These are phyloP conservation scores for Penicillium desertorum DNA, from an alignment of 495 filamentous ascomycete genomes.

Conservation along the genomic window DNA sequence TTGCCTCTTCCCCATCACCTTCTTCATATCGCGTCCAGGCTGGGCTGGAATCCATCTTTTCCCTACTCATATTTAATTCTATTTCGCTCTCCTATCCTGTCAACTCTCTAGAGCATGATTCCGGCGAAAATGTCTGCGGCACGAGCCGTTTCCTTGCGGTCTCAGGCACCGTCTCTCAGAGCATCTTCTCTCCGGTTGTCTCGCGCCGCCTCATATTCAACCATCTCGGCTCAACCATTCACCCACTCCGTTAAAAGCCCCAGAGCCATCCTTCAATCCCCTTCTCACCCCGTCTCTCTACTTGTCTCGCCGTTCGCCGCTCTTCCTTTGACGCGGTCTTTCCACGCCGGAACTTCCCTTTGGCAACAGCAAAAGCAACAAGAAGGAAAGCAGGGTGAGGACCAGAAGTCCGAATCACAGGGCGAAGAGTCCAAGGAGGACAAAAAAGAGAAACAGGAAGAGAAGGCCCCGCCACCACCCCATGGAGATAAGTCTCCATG, in stretches of 20 bases:
- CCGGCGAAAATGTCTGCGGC: conserved; percentile 43
- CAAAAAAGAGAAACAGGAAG: conserved; percentile 48
- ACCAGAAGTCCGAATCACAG: conserved; percentile 46
- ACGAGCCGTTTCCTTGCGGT: conserved; percentile 44
- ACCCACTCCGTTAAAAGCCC: conserved; percentile 13
- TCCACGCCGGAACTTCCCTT: conserved; percentile 40
- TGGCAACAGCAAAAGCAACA: conserved; percentile 42
- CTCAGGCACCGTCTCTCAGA: conserved; percentile 34
- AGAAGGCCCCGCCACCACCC: conserved; percentile 82
- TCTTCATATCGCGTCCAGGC: conserved; percentile 31
- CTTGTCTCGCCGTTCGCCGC: conserved; percentile 41
- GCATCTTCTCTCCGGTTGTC: conserved; percentile 61
- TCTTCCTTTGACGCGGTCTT: conserved; percentile 43
- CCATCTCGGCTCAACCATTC: conserved; percentile 22
- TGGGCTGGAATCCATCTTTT: conserved; percentile 23
- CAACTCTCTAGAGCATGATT: conserved; percentile 41
- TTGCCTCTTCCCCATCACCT: conserved; percentile 27
- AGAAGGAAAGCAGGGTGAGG: conserved; percentile 44
- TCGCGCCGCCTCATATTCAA: conserved; percentile 38
- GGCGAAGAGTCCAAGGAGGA: conserved; percentile 45
- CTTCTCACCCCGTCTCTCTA: conserved; percentile 33
- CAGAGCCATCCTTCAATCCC: conserved; percentile 19
- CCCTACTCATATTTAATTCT: conserved; percentile 10
- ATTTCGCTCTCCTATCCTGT: background rate
- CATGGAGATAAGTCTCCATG: conserved; percentile 97